phyloP scores from a whole-genome alignment of 176 grass and related monocot species.

The Zea luxurians region DNA sequence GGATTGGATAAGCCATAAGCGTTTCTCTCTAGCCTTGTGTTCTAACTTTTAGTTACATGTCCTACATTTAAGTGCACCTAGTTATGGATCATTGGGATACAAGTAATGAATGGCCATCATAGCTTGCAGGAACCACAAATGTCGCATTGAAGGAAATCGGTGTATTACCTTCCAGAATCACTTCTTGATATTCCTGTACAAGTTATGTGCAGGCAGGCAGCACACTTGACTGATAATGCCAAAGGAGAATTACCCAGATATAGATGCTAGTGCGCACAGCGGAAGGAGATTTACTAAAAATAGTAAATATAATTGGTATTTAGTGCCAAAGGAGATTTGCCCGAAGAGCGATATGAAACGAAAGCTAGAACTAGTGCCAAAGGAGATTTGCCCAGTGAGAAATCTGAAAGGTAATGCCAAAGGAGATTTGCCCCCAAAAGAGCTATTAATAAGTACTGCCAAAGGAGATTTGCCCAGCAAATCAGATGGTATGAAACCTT shows the following conservation, averaged over 20 bases:
- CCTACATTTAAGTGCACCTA: neutral
- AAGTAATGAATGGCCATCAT: neutral
- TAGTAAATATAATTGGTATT: slow-evolving; percentile 18
- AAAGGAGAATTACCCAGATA: slow-evolving; percentile 48
- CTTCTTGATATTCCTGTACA: slow-evolving; percentile 33
- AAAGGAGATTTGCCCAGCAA: slow-evolving; percentile 86
- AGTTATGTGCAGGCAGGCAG: slow-evolving; percentile 22
- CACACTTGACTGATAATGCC: slow-evolving; percentile 33
- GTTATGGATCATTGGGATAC: neutral
- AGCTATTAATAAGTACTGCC: slow-evolving; percentile 56
- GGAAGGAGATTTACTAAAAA: slow-evolving; percentile 55
- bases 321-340: slow-evolving; percentile 80
- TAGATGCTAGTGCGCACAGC: slow-evolving; percentile 32
- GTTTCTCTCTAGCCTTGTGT: neutral
- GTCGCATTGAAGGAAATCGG: neutral
- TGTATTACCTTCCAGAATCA: slow-evolving; percentile 34
- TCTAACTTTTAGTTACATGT: neutral
- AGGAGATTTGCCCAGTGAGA: slow-evolving; percentile 56
- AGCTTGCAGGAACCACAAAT: neutral
- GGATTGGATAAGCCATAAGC: neutral
- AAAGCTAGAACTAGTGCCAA: slow-evolving; percentile 66
- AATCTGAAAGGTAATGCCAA: slow-evolving; percentile 43
- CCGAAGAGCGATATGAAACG: slow-evolving; percentile 29
- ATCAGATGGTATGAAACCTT: slow-evolving; percentile 31
- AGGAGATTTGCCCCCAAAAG: slow-evolving; percentile 69